These are phyloP conservation scores for Podaxis sp. DNA, from an alignment of 768 basidiomycete genomes.

Conservation along the genomic window DNA sequence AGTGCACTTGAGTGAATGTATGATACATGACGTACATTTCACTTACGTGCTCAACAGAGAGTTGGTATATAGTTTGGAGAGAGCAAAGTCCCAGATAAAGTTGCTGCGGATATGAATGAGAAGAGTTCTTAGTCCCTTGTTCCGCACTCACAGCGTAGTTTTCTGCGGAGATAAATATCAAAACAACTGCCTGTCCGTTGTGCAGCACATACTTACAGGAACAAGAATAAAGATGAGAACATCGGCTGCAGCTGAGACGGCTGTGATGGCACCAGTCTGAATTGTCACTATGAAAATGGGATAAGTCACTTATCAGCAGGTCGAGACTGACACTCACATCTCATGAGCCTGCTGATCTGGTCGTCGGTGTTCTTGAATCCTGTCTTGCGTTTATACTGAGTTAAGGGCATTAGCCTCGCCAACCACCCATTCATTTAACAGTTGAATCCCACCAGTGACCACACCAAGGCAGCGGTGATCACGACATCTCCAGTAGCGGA, in stretches of 20 bases:
- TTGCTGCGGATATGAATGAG: constrained; percentile 4
- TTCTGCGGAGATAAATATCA: background rate
- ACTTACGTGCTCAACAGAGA: constrained; percentile 21
- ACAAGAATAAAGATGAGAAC: constrained; percentile 23
- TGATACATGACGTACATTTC: background rate
- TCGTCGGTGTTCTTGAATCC: constrained; percentile 38
- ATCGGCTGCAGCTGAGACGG: constrained; percentile 23
- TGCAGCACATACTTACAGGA: constrained; percentile 15
- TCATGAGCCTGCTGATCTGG: constrained; percentile 30
- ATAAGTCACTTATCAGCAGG: background rate
- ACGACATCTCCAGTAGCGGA: constrained; percentile 40
- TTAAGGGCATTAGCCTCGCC: constrained; percentile 16
- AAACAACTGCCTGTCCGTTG: background rate
- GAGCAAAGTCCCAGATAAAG: constrained; percentile 25
- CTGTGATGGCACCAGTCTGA: constrained; percentile 37
- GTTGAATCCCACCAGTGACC: constrained; percentile 32
- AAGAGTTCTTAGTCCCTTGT: background rate
- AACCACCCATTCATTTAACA: constrained; percentile 18
- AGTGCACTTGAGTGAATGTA: background rate
- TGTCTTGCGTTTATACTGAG: constrained; percentile 31
- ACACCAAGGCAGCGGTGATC: constrained; percentile 39
- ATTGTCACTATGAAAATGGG: constrained; percentile 28
- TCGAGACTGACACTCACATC: constrained; percentile 3
- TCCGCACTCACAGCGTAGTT: constrained; percentile 16
- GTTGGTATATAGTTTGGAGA: constrained; percentile 28